phyloP scores from a whole-genome alignment of 148 eudicot species.

The Camellia sinensis region DNA sequence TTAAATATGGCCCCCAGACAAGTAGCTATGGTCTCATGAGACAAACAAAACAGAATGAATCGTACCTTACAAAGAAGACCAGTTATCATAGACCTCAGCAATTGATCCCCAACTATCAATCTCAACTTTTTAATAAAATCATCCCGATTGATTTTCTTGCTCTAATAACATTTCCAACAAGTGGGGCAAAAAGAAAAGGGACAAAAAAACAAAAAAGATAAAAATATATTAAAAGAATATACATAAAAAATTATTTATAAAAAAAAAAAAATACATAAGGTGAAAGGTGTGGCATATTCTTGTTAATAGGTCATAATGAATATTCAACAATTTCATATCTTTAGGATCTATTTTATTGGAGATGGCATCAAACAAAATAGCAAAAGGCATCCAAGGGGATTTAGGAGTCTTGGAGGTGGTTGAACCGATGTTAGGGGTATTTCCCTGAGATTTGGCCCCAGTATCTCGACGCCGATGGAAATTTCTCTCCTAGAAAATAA shows the following conservation, averaged over 20 bases:
- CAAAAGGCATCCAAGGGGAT: conserved; percentile 45
- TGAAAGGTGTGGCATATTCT: conserved; percentile 15
- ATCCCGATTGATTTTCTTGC: conserved; percentile 36
- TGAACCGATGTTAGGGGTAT: conserved; percentile 22
- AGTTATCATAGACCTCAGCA: conserved; percentile 37
- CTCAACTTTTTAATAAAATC: conserved; percentile 45
- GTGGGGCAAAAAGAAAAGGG: neutral
- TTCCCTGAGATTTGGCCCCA: conserved; percentile 7
- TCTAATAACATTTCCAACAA: conserved; percentile 23
- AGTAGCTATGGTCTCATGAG: neutral
- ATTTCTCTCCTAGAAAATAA: conserved; percentile 15
- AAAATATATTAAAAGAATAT: neutral
- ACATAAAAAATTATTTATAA: neutral
- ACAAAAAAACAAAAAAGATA: neutral
- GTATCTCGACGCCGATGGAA: neutral
- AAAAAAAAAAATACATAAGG: neutral
- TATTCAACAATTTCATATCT: conserved; percentile 24
- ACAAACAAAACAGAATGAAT: neutral
- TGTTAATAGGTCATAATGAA: conserved; percentile 27
- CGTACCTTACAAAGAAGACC: conserved; percentile 42
- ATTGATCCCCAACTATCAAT: conserved; percentile 39
- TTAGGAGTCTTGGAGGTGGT: conserved; percentile 26
- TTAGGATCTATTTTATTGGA: conserved; percentile 24
- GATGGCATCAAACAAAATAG: conserved; percentile 34
- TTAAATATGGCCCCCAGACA: neutral